Conservation (phyloP, 768 basidiomycete genomes). For the Leccinum fibrillosum region DNA sequence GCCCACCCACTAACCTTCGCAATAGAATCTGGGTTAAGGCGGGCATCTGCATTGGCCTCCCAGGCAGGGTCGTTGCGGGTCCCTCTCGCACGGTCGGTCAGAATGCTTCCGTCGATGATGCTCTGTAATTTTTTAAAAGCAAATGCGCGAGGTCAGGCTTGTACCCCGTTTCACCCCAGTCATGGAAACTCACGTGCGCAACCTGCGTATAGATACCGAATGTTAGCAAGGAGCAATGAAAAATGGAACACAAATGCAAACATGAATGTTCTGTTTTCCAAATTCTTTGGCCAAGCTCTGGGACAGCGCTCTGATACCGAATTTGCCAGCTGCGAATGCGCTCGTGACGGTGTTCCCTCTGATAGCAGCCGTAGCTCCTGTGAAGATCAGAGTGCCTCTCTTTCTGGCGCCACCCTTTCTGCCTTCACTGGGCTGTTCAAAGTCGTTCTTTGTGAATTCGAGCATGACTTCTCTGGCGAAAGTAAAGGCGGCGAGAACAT, state of each 20-base stretch:
- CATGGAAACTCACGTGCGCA: slow-evolving; percentile 52
- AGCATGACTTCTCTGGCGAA: slow-evolving; percentile 61
- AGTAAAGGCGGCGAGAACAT: slow-evolving; percentile 56
- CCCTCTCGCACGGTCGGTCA: slow-evolving; percentile 36
- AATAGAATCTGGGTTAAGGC: slow-evolving; percentile 64
- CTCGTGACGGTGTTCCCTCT: slow-evolving; percentile 62
- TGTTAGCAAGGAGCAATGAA: not conserved
- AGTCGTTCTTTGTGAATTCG: slow-evolving; percentile 53
- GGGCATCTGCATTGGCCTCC: slow-evolving; percentile 43
- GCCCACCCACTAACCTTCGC: slow-evolving; percentile 47
- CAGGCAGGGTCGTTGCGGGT: slow-evolving; percentile 34
- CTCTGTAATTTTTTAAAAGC: slow-evolving; percentile 35
- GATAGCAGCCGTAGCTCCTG: slow-evolving; percentile 66
- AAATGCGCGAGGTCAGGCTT: not conserved
- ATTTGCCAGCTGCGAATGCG: slow-evolving; percentile 62
- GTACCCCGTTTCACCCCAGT: not conserved
- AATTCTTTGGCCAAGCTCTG: slow-evolving; percentile 78
- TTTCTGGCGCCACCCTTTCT: slow-evolving; percentile 43
- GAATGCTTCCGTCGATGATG: slow-evolving; percentile 64
- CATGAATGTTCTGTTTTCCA: slow-evolving; percentile 71
- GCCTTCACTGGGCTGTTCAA: slow-evolving; percentile 40
- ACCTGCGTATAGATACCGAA: slow-evolving; percentile 36
- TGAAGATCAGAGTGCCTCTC: slow-evolving; percentile 65
- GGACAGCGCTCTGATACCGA: slow-evolving; percentile 56
- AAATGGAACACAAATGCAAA: slow-evolving; percentile 21